Percentiles rank a stretch among this genome's conserved stretches.
Conservation (phyloP, 2,329 filamentous ascomycete genomes). For the Juglanconis juglandina region DNA sequence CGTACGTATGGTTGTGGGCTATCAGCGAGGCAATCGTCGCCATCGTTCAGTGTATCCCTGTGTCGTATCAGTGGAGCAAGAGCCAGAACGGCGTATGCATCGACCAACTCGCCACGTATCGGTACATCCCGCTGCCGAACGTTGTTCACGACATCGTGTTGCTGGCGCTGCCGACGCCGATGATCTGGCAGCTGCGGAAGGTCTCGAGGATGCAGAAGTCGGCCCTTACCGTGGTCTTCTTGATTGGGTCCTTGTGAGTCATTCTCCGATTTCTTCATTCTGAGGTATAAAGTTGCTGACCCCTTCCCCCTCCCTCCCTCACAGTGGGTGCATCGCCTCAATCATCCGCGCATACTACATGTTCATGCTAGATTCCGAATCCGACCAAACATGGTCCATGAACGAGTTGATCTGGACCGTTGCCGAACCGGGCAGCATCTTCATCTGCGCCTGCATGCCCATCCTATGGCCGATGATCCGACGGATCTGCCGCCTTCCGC, state of each 20-base stretch:
- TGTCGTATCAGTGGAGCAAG: neutral
- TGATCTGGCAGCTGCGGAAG: conserved; percentile 1
- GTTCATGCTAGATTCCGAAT: neutral
- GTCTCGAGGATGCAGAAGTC: neutral
- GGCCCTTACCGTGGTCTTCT: neutral
- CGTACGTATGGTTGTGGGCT: conserved; percentile 1
- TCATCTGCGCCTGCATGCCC: neutral
- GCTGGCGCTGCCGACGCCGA: neutral
- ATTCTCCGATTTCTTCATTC: neutral
- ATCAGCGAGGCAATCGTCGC: neutral
- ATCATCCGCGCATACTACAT: conserved; percentile 8
- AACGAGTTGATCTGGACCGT: neutral
- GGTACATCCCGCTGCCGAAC: neutral
- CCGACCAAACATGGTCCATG: neutral
- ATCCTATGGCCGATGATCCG: neutral
- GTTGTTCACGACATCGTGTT: conserved; percentile 1
- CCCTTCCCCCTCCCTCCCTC: neutral
- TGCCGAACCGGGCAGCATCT: neutral
- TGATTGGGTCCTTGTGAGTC: conserved; percentile 1
- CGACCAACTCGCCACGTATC: neutral
- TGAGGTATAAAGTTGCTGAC: neutral
- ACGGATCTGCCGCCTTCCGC: neutral
- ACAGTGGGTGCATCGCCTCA: conserved; percentile 4
- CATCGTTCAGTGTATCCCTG: neutral
- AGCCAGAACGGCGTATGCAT: neutral